Percentiles rank a stretch among this genome's conserved stretches.
phyloP scores from a whole-genome alignment of 2,329 filamentous ascomycete species.

The Berkeleyomyces basicola region DNA sequence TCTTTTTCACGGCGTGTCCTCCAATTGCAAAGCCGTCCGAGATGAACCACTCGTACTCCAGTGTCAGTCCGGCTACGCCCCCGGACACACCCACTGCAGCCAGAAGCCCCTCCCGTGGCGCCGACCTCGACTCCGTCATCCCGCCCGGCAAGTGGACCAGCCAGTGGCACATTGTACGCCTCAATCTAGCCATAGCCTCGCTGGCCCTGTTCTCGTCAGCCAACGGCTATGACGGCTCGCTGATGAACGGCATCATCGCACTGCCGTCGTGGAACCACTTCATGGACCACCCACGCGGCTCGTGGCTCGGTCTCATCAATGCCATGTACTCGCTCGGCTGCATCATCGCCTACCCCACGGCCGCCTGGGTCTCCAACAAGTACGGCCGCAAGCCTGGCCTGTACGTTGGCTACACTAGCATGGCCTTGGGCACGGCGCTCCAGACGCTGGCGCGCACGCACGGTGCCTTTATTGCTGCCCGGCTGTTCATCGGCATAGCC shows the following conservation, averaged over 20 bases:
- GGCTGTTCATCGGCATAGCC: slow-evolving; percentile 28
- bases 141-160: slow-evolving; percentile 60
- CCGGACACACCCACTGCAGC: slow-evolving; percentile 20
- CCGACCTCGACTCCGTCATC: slow-evolving; percentile 58
- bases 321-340: slow-evolving; percentile 37
- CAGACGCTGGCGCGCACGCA: slow-evolving; percentile 23
- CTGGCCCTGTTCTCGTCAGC: slow-evolving; percentile 32
- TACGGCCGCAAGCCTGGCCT: slow-evolving; percentile 31
- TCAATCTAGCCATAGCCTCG: slow-evolving; percentile 38
- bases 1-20: not conserved
- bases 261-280: slow-evolving; percentile 22
- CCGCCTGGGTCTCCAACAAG: slow-evolving; percentile 30
- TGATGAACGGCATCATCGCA: slow-evolving; percentile 32
- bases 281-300: slow-evolving; percentile 20
- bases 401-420: slow-evolving; percentile 26
- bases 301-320: slow-evolving; percentile 33
- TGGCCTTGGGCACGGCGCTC: slow-evolving; percentile 23
- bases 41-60: not conserved
- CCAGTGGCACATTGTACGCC: slow-evolving; percentile 71
- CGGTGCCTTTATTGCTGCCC: slow-evolving; percentile 37
- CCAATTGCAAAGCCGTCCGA: not conserved
- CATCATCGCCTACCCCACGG: slow-evolving; percentile 28
- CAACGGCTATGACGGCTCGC: slow-evolving; percentile 35
- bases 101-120: slow-evolving; percentile 18
- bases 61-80: not conserved